phyloP scores from a whole-genome alignment of 768 basidiomycete genomes.

The Termitomyces heimii region DNA sequence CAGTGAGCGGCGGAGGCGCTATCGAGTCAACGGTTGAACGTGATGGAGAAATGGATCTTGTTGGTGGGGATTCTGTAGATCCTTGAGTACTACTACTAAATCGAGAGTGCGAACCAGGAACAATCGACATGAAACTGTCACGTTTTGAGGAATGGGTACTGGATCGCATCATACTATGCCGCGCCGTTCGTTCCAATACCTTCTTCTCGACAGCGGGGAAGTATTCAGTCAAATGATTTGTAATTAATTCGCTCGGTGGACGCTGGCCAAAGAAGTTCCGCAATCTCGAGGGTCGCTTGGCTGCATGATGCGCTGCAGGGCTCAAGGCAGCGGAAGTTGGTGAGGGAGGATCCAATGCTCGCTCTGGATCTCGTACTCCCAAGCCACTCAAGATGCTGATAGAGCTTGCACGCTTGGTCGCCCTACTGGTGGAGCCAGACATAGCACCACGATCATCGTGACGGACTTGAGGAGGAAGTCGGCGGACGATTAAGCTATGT shows the following conservation, averaged over 20 bases:
- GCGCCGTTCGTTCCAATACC: conserved; percentile 79
- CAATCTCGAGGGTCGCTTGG: conserved; percentile 60
- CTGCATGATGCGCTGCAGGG: conserved; percentile 28
- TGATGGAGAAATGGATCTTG: conserved; percentile 36
- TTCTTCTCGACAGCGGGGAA: conserved; percentile 94
- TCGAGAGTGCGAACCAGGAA: conserved; percentile 41
- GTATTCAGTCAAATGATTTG: conserved; percentile 88
- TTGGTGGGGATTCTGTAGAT: conserved; percentile 42
- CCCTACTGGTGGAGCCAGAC: conserved; percentile 31
- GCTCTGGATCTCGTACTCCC: conserved; percentile 79
- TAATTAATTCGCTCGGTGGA: conserved; percentile 95
- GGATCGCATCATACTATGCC: conserved; percentile 75
- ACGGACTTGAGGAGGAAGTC: conserved; percentile 38
- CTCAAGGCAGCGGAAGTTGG: conserved; percentile 33
- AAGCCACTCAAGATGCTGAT: conserved; percentile 93
- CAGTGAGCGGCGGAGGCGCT: conserved; percentile 32
- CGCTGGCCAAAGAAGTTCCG: conserved; percentile 98
- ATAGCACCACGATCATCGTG: conserved; percentile 35
- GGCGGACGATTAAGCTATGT: conserved; percentile 70
- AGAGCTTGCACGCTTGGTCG: conserved; percentile 88
- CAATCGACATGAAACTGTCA: conserved; percentile 48
- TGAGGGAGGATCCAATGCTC: conserved; percentile 54
- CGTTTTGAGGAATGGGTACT: conserved; percentile 30
- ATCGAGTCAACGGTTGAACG: conserved; percentile 45
- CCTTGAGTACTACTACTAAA: conserved; percentile 62